phyloP scores from a whole-genome alignment of 176 grass and related monocot species.

The Bonia amplexicaulis region DNA sequence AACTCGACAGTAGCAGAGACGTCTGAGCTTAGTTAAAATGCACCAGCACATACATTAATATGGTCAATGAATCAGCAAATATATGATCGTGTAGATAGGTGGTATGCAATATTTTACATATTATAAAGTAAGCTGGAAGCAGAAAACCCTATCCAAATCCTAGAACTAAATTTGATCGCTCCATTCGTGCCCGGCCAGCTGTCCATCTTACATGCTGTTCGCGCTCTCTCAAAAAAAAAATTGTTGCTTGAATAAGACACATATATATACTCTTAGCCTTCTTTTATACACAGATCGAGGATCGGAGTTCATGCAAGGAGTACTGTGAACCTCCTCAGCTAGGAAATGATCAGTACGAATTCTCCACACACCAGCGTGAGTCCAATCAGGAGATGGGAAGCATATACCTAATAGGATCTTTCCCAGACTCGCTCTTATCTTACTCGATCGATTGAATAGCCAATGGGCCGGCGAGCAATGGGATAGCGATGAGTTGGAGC shows the following conservation, averaged over 20 bases:
- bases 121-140: not conserved
- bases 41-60: not conserved
- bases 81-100: not conserved
- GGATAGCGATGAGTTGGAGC: slow-evolving; percentile 9
- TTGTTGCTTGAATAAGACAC: not conserved
- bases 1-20: not conserved
- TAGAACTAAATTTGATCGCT: not conserved
- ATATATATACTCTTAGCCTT: not conserved
- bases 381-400: not conserved
- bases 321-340: not conserved
- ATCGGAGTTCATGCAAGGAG: not conserved
- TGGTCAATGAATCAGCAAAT: not conserved
- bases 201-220: not conserved
- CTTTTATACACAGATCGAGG: not conserved
- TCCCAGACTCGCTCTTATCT: not conserved
- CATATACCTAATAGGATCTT: not conserved
- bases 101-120: not conserved
- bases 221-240: not conserved
- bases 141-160: not conserved
- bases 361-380: not conserved
- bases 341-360: not conserved
- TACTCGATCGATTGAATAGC: not conserved
- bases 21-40: not conserved
- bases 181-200: not conserved
- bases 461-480: not conserved